These are phyloP conservation scores for Capronia coronata DNA, from an alignment of 2,329 filamentous ascomycete species.

Conservation along the genomic window DNA sequence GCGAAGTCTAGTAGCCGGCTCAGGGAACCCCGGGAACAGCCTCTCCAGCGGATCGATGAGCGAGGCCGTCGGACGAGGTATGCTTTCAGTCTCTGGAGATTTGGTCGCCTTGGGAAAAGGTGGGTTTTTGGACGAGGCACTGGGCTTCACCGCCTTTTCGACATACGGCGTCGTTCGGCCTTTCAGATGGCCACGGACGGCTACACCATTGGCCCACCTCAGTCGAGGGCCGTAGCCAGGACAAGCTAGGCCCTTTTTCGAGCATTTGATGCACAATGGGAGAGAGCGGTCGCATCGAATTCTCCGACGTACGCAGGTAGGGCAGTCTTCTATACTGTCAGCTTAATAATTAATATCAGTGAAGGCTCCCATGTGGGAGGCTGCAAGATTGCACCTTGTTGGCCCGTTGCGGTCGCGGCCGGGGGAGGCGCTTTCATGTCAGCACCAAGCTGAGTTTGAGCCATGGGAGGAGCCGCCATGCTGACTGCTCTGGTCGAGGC, in stretches of 20 bases:
- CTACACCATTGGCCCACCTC: conserved; percentile 29
- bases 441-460: neutral
- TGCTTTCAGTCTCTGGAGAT: conserved; percentile 8
- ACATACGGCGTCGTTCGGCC: conserved; percentile 22
- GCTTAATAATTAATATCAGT: neutral
- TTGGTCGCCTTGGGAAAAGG: conserved; percentile 9
- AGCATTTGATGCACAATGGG: conserved; percentile 29
- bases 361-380: neutral
- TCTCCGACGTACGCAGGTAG: conserved; percentile 27
- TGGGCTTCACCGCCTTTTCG: conserved; percentile 12
- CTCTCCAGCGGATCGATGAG: conserved; percentile 12
- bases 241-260: conserved; percentile 28
- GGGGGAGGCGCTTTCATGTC: conserved; percentile 1
- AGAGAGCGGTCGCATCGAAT: conserved; percentile 30
- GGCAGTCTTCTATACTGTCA: conserved; percentile 14
- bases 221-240: conserved; percentile 29
- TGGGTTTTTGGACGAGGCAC: conserved; percentile 9
- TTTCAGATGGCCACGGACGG: conserved; percentile 29
- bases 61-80: neutral
- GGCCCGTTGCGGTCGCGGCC: conserved; percentile 8
- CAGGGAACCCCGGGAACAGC: conserved; percentile 52
- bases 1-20: conserved; percentile 72
- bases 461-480: neutral
- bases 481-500: neutral
- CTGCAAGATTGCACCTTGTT: conserved; percentile 16